Evolutionary conservation across 2,329 filamentous ascomycete genomes (phyloP).

Genomic region (Fusarium proliferatum): DNA sequence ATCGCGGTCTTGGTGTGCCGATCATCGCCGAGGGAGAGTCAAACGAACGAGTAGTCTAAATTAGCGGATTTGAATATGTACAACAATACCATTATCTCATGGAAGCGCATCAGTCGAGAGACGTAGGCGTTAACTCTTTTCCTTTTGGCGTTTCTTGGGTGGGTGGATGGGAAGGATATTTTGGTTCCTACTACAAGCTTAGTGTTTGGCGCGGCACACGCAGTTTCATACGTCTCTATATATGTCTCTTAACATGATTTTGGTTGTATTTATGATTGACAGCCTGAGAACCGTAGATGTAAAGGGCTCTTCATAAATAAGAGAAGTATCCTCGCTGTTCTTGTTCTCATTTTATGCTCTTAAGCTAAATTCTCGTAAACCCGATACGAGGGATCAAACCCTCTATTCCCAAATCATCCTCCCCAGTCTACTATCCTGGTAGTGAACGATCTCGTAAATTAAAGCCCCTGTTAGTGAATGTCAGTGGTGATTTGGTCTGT

Average conservation of each 20-base stretch:
- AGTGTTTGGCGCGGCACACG: conserved; percentile 40
- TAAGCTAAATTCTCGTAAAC: neutral
- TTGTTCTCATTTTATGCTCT: neutral
- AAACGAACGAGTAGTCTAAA: conserved; percentile 78
- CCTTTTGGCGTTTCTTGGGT: conserved; percentile 34
- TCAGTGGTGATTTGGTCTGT: conserved; percentile 17
- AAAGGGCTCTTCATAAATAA: neutral
- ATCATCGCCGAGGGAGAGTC: conserved; percentile 88
- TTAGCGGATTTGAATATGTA: conserved; percentile 25
- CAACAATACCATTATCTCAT: conserved; percentile 27
- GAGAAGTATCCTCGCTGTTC: neutral
- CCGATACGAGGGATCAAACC: neutral
- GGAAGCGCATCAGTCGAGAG: conserved; percentile 33
- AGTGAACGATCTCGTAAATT: neutral
- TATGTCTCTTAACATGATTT: conserved; percentile 26
- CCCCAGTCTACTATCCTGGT: neutral
- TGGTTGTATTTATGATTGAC: neutral
- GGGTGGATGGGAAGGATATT: conserved; percentile 22
- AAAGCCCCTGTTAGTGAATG: conserved; percentile 23
- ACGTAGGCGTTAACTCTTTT: conserved; percentile 24
- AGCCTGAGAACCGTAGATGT: neutral
- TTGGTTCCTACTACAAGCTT: conserved; percentile 36
- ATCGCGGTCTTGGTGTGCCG: conserved; percentile 84
- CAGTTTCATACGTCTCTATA: conserved; percentile 39
- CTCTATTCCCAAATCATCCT: neutral